Evolutionary conservation across 768 basidiomycete species (phyloP).

Genomic region (Gloeophyllum trabeum): DNA sequence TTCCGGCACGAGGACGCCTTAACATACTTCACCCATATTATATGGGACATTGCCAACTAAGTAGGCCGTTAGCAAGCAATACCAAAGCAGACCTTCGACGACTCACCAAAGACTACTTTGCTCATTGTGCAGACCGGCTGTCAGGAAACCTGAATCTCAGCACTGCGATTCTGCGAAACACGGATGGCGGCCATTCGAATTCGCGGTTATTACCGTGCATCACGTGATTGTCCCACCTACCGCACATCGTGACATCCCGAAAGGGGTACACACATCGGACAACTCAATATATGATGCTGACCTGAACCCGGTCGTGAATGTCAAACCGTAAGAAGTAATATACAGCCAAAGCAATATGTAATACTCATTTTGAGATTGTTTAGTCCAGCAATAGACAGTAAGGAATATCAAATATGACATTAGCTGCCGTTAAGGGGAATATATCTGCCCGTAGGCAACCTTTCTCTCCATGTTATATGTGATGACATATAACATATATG

Average conservation of each 20-base stretch:
- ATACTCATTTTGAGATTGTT: too few relatives aligned
- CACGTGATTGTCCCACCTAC: background rate
- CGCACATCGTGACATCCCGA: background rate
- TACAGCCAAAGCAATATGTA: too few relatives aligned
- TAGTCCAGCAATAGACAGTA: too few relatives aligned
- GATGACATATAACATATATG: too few relatives aligned
- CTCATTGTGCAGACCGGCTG: conserved; percentile 29
- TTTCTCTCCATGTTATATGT: too few relatives aligned
- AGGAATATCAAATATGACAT: too few relatives aligned
- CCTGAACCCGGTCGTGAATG: too few relatives aligned
- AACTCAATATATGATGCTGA: too few relatives aligned
- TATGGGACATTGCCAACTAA: conserved; percentile 85
- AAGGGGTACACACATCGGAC: background rate
- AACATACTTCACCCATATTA: conserved; percentile 67
- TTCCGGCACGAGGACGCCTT: background rate
- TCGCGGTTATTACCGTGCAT: background rate
- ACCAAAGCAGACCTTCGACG: background rate
- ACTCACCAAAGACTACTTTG: conserved; percentile 64
- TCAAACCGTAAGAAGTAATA: too few relatives aligned
- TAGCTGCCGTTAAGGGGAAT: too few relatives aligned
- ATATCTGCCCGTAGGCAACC: too few relatives aligned
- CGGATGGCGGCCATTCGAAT: background rate
- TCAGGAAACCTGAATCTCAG: background rate
- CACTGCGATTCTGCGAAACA: background rate
- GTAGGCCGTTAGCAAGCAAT: background rate